Conservation (phyloP, 139 green algal species). For the Coelastrella sp. region DNA sequence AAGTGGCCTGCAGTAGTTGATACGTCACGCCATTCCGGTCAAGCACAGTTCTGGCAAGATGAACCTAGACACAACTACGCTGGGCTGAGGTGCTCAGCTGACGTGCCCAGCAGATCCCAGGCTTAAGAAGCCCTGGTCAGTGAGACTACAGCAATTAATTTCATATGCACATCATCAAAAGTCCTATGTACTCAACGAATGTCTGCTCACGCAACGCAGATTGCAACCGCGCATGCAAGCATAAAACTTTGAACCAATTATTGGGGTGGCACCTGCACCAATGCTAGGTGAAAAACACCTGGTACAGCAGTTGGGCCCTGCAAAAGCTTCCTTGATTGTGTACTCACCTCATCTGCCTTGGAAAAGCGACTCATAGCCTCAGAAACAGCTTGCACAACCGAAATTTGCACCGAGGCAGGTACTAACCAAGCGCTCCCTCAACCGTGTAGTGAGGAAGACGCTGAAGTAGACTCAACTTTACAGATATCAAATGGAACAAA, state of each 20-base stretch:
- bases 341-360: conserved; percentile 29
- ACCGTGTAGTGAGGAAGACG: no score
- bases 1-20: conserved; percentile 1
- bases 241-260: no score
- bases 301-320: not conserved
- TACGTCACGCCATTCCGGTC: not conserved
- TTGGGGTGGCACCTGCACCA: not conserved
- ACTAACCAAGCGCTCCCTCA: no score
- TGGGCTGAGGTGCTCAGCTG: not conserved
- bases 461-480: no score
- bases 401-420: not conserved
- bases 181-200: no score
- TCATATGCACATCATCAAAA: no score
- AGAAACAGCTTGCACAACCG: not conserved
- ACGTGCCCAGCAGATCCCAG: no score
- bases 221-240: no score
- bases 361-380: conserved; percentile 20
- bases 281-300: not conserved
- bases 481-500: no score
- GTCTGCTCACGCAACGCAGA: no score
- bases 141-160: no score
- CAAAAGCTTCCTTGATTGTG: not conserved
- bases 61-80: not conserved
- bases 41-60: not conserved
- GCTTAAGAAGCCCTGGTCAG: no score